Evolutionary conservation across 805 yeast genomes (phyloP).

Genomic region (Komagataella pastoris): DNA sequence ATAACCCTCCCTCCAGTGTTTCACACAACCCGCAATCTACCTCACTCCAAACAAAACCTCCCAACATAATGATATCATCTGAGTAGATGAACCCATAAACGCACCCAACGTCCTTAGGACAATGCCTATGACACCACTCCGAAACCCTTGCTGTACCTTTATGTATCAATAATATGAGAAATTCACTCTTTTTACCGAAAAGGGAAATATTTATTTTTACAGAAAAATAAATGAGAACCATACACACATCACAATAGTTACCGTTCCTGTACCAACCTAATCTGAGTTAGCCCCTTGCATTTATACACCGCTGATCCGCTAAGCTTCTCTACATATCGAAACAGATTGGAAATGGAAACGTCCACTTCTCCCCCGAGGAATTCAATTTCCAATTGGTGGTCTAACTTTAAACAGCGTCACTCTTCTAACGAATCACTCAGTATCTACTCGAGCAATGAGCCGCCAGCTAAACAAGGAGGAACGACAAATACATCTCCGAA

Average conservation of each 20-base stretch:
- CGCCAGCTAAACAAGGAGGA: background rate
- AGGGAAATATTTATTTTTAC: background rate
- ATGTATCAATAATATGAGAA: background rate
- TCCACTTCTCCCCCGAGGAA: background rate
- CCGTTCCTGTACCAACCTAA: background rate
- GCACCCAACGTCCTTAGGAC: no score
- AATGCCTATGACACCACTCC: no score
- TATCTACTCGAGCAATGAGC: background rate
- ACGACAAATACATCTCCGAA: background rate
- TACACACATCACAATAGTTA: background rate
- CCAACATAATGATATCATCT: background rate
- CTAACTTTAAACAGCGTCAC: background rate
- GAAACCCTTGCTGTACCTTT: background rate
- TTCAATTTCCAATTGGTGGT: background rate
- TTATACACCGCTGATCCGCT: background rate
- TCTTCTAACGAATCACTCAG: background rate
- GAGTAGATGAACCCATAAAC: background rate
- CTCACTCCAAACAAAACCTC: background rate
- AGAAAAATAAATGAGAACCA: background rate
- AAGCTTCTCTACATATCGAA: background rate
- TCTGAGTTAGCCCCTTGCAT: background rate
- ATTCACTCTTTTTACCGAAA: background rate
- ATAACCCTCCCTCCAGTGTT: background rate
- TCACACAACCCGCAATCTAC: background rate
- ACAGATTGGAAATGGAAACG: background rate